Evolutionary conservation across 345 rosid genomes (phyloP).

Genomic region (Microthlaspi erraticum): DNA sequence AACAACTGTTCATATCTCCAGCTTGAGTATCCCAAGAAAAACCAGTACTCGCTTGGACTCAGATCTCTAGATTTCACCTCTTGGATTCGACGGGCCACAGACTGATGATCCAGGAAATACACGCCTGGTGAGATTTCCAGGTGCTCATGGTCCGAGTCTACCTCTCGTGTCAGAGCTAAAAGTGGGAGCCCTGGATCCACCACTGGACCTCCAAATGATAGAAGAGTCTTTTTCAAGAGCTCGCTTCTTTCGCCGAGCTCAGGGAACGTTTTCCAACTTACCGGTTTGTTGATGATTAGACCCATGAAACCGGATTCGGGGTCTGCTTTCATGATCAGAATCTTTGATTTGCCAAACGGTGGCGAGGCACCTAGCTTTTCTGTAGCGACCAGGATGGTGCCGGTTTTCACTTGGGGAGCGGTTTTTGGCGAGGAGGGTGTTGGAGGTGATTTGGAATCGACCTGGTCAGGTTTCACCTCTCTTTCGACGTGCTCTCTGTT

Average conservation of each 20-base stretch:
- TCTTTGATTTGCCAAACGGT: constrained; percentile 69
- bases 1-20: constrained; percentile 87
- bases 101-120: constrained; percentile 70
- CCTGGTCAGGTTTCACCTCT: constrained; percentile 42
- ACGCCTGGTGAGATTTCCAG: constrained; percentile 55
- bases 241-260: constrained; percentile 57
- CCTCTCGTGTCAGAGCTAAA: constrained; percentile 61
- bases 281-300: constrained; percentile 73
- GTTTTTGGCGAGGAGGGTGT: constrained; percentile 39
- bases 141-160: constrained; percentile 49
- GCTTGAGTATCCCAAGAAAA: constrained; percentile 82
- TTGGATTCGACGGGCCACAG: constrained; percentile 53
- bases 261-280: constrained; percentile 71
- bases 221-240: constrained; percentile 66
- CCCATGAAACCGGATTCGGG: constrained; percentile 66
- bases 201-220: constrained; percentile 82
- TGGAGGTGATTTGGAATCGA: constrained; percentile 35
- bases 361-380: constrained; percentile 55
- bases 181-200: constrained; percentile 64
- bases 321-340: constrained; percentile 70
- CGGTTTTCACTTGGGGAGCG: constrained; percentile 50
- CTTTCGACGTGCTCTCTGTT: constrained; percentile 35
- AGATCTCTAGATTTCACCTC: constrained; percentile 50
- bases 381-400: constrained; percentile 73
- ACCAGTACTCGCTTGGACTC: constrained; percentile 68